A percentile compares a stretch with the other conserved stretches of the same genome.
Conservation (phyloP, 23 red algal species). For the Cyanidiococcus yangmingshanensis region DNA sequence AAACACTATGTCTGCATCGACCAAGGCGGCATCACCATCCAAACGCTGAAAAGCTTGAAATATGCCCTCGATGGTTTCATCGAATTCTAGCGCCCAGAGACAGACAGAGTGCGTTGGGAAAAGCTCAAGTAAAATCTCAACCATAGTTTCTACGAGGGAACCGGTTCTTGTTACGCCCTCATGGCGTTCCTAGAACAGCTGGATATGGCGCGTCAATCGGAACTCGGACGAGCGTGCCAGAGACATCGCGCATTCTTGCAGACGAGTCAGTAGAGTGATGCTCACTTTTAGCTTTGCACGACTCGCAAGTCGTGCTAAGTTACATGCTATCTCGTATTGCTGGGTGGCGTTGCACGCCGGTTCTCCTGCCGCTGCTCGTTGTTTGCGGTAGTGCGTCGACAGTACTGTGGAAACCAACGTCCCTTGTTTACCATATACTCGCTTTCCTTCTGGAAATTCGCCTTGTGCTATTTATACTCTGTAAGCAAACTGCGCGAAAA, state of each 20-base stretch:
- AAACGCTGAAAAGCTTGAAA: not conserved
- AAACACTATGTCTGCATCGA: slow-evolving; percentile 4
- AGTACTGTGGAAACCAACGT: not conserved
- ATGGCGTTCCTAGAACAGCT: no score
- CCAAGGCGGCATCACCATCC: not conserved
- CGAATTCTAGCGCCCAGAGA: not conserved
- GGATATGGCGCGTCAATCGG: no score
- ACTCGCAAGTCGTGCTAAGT: no score
- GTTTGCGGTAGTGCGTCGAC: not conserved
- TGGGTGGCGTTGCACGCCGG: not conserved
- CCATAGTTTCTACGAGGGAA: no score
- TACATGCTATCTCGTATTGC: no score
- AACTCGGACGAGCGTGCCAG: no score
- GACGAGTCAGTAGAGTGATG: no score
- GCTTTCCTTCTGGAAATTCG: not conserved
- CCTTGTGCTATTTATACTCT: not conserved
- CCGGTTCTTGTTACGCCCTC: no score
- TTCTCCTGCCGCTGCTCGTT: not conserved
- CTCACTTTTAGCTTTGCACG: no score
- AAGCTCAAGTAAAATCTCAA: not conserved
- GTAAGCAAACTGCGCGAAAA: not conserved
- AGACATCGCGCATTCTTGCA: no score
- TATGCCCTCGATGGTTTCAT: not conserved
- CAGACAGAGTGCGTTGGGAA: not conserved
- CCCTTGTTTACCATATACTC: not conserved